These are phyloP conservation scores for Sporothrix pseudoabietina DNA, from an alignment of 2,329 filamentous ascomycete species.

Conservation along the genomic window DNA sequence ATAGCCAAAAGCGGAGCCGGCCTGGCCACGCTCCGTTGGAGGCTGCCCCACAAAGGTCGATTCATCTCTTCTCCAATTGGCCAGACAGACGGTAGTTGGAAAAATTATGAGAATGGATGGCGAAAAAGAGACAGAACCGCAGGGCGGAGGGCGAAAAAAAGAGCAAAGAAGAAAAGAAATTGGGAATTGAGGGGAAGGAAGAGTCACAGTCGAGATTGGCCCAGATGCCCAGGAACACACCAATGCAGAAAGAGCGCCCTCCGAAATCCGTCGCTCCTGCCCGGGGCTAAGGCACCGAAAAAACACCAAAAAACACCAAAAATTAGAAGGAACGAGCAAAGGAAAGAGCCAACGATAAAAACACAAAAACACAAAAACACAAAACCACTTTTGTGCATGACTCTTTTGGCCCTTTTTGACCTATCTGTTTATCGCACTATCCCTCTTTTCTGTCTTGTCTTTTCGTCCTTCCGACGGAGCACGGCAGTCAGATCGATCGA, in stretches of 20 bases:
- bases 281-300: conserved; percentile 5
- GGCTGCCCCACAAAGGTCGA: not conserved
- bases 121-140: not conserved
- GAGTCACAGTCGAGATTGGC: not conserved
- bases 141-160: not conserved
- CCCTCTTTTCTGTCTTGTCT: not conserved
- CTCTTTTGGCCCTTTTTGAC: not conserved
- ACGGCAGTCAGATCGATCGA: conserved; percentile 8
- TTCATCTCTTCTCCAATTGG: not conserved
- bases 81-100: not conserved
- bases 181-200: not conserved
- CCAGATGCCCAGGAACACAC: not conserved
- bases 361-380: not conserved
- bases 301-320: conserved; percentile 20
- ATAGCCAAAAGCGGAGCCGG: conserved; percentile 21
- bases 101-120: not conserved
- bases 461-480: not conserved
- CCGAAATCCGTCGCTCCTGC: conserved; percentile 13
- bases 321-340: not conserved
- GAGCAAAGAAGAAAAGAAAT: not conserved
- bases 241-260: not conserved
- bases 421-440: not conserved
- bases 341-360: not conserved
- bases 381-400: not conserved
- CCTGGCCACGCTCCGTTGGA: conserved; percentile 16